Base-by-base conservation (phyloP, 192 early-diverging fungal species). In the Geranomyces michiganensis region DNA sequence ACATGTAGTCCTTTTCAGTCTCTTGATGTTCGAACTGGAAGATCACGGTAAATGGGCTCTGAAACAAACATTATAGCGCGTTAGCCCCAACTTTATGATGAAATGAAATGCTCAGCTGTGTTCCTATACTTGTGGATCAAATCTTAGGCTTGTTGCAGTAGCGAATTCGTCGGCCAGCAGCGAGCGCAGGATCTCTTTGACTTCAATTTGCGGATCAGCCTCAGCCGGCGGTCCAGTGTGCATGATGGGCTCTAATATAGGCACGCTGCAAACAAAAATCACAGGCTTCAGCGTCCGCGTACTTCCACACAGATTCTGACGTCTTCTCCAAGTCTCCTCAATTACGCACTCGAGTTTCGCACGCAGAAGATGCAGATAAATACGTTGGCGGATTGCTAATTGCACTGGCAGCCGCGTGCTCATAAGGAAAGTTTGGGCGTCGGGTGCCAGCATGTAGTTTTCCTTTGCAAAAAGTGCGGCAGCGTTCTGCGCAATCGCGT, bases 161-260 rank as follows among this genome's bases (percentile, higher is more conserved):
- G 67, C 75, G 10, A 88, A 68, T 0, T 68, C 62, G 62, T 81
- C 70, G 0, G 74, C 67, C 32, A 88, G 61, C 19, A 90, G 24
- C 17, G 71, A 48, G 60, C 79, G 82, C 8, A 90, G 81, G 44
- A 85, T 68, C 56, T 92, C 88, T 51, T 90, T 92, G 51, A 86
- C 81, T 33, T 90, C 87, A 7, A 77, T 31, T 14, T 47, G 46
- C 15, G 24, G 36, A 26, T 60, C 29, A 27, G 58, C 29, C 26
- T 27, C 58, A 21, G 67, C 3, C 71, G 41, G 33, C 15, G 29
- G n/a, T 58, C 22, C 58, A 46, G 17, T 26, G n/a, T 30, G 14
- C 59, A 30, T 48, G 15, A 60, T 15, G 36, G 36, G 36, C 10
- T 41, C 5, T 10, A 41, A 41, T 7, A 41, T 41, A 7, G 36